These are phyloP conservation scores for Gautieria morchelliformis DNA, from an alignment of 768 basidiomycete species.

Conservation along the genomic window DNA sequence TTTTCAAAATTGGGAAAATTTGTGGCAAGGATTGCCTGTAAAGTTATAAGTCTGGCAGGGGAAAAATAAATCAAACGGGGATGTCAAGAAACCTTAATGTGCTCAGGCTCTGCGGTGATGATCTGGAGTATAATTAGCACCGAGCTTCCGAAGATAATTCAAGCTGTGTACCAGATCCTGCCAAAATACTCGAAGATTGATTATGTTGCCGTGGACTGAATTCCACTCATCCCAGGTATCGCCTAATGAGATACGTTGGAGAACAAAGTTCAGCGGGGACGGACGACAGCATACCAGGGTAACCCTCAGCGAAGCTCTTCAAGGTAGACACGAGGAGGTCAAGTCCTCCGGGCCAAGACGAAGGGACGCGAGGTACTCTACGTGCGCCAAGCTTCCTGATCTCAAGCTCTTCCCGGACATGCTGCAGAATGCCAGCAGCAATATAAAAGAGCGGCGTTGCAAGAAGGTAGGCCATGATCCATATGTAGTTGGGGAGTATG, in stretches of 20 bases:
- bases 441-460: not conserved
- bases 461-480: not conserved
- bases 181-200: slow-evolving; percentile 18
- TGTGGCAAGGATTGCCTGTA: slow-evolving; percentile 31
- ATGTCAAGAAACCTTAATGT: not conserved
- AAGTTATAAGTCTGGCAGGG: not conserved
- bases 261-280: not conserved
- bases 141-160: slow-evolving; percentile 29
- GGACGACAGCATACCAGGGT: slow-evolving; percentile 18
- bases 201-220: slow-evolving; percentile 22
- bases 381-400: slow-evolving; percentile 20
- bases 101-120: not conserved
- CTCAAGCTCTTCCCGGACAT: slow-evolving; percentile 6
- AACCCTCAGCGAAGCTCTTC: slow-evolving; percentile 18
- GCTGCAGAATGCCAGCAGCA: not conserved
- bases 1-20: slow-evolving; percentile 36
- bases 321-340: slow-evolving; percentile 21
- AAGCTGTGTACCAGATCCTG: slow-evolving; percentile 1
- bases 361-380: slow-evolving; percentile 24
- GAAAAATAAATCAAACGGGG: no score
- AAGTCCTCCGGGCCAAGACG: slow-evolving; percentile 28
- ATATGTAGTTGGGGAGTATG: not conserved
- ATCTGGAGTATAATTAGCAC: slow-evolving; percentile 21
- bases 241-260: not conserved
- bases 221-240: slow-evolving; percentile 20